Evolutionary conservation across 495 filamentous ascomycete species (phyloP), one percentile per base, ranked within the genome.

Genomic region (Oleoguttula mirabilis): DNA sequence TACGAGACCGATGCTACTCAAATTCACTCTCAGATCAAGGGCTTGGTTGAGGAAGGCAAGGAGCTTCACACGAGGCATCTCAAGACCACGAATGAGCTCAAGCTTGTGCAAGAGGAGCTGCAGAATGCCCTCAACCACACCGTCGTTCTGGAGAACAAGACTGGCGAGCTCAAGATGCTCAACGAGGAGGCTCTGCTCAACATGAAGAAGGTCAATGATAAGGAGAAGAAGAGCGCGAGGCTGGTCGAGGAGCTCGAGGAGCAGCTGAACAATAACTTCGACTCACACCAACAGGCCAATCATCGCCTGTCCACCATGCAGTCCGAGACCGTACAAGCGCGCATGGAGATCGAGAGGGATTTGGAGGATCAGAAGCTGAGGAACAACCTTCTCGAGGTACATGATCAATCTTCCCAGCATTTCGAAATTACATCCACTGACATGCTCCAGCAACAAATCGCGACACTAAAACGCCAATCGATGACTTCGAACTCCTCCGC

Each of bases 241-340:
- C 67, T 99, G 7, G 82, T 96, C 6, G 86, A 95, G 55, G 90
- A 96, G 62, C 77, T 99, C 14, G 90, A 99, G 60, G 87, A 99
- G 47, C 88, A 99, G 54, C 75, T 99, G n/a, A 80, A 83, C 47
- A 84, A 70, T 57, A 94, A 84, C 62, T 98, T 82, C 58, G 90
- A 98, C 44, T 84, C 94, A 55, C 85, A 88, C 50, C 82, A 93
- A 58, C 69, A 67, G 47, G 66, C 75, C n/a, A 72, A 73, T 7
- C 88, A 84, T 60, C 83, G 88, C 52, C 62, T 84, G 10, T 80
- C 82, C 56, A 54, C 59, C 2, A 49, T 84, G n/a, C 75, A 84
- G 48, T 69, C 70, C n/a, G 81, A 84, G 59, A 73, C 75, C 4
- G 73, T 74, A 43, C 62, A 63, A 15, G 68, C 80, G 45, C 50